Evolutionary conservation across 164 flowering plant species (phyloP).

Genomic region (Kalanchoe fedtschenkoi): DNA sequence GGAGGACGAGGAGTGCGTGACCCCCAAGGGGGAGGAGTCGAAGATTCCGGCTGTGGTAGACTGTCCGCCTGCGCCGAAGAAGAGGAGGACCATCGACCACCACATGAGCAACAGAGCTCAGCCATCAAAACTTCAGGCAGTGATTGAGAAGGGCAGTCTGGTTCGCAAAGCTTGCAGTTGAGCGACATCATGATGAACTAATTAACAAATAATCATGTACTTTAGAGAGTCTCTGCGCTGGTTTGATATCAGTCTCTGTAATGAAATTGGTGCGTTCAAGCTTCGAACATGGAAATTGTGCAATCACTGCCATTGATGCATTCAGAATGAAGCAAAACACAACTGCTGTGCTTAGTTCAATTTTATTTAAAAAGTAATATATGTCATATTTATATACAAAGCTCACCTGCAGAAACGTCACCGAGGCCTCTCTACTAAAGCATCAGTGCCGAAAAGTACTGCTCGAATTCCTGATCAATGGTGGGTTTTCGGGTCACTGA

Average conservation of each 20-base stretch:
- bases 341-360: no score
- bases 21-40: background rate
- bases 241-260: no score
- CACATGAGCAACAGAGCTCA: background rate
- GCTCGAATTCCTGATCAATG: slow-evolving; percentile 88
- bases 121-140: background rate
- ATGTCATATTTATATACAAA: no score
- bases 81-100: background rate
- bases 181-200: no score
- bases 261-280: no score
- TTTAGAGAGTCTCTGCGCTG: no score
- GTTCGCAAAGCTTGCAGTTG: background rate
- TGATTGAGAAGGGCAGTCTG: background rate
- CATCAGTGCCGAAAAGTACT: slow-evolving; percentile 73
- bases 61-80: background rate
- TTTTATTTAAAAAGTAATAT: no score
- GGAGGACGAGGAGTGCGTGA: background rate
- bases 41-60: background rate
- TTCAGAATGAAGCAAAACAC: no score
- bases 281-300: no score
- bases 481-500: slow-evolving; percentile 42
- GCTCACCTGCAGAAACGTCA: no score
- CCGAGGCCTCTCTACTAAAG: slow-evolving; percentile 16
- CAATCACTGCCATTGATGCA: no score
- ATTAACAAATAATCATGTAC: no score